These are phyloP conservation scores for Schizosaccharomyces octosporus DNA, from an alignment of 805 yeast genomes.

Conservation along the genomic window DNA sequence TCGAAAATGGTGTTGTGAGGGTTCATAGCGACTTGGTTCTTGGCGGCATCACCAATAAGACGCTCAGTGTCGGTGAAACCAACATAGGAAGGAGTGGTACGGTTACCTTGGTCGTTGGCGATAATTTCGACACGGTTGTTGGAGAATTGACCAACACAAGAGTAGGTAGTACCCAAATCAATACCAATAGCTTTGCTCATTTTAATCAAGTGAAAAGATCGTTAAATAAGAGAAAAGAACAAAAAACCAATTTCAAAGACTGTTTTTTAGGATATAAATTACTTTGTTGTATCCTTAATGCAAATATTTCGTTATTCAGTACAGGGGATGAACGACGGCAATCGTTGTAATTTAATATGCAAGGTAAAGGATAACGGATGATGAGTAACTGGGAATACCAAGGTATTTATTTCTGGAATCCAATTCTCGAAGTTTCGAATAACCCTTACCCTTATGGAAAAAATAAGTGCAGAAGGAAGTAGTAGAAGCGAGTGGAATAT, in stretches of 20 bases:
- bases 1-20: constrained; percentile 84
- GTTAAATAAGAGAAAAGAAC: not conserved
- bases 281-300: too few relatives aligned
- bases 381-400: not conserved
- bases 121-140: constrained; percentile 82
- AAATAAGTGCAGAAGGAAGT: too few relatives aligned
- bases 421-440: not conserved
- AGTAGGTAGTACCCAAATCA: constrained; percentile 92
- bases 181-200: constrained; percentile 38
- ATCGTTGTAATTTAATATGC: not conserved
- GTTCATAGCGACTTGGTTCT: constrained; percentile 95
- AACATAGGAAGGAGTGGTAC: constrained; percentile 91
- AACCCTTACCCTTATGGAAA: not conserved
- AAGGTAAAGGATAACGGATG: not conserved
- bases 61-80: constrained; percentile 91
- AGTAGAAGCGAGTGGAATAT: too few relatives aligned
- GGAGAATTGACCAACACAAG: constrained; percentile 77
- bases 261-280: too few relatives aligned
- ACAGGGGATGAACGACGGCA: too few relatives aligned
- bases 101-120: constrained; percentile 95
- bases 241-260: not conserved
- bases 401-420: not conserved
- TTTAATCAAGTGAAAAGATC: constrained; percentile 4
- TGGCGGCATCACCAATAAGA: constrained; percentile 91
- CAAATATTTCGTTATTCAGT: too few relatives aligned